Evolutionary conservation across 148 eudicot species (phyloP), one percentile per base, ranked within the genome.

Genomic region (Polygonum maritimum): DNA sequence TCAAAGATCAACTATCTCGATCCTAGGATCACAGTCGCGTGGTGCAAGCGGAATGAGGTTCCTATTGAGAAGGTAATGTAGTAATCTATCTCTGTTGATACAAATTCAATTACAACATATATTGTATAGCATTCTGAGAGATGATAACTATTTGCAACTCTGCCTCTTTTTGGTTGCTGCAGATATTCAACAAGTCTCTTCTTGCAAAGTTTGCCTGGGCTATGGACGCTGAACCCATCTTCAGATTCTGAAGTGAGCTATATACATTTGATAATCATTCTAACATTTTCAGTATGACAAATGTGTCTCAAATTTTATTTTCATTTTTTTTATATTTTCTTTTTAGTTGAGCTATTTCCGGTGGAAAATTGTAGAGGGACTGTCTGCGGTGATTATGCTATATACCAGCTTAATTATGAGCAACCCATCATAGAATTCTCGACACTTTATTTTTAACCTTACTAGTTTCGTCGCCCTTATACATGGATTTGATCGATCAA

Each of bases 11-110:
- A 95, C 79, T 95, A 92, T 74, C 91, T 88, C 71, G 99, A 95
- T 79, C 99, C 99, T 14, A 86, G 98, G 79, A 95, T 95, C 74
- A 88, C 98, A 18, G 99, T 95, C 72, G 99, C 99, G 49, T 95
- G 99, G 99, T 95, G 99, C 85, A 95, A 95, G 82, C 83, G 99
- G 78, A 84, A 86, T 15, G 99, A 95, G 81, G 99, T 95, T 80
- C 99, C 99, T 52, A 92, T 95, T 48, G 99, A 95, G 78, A 95
- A 95, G 92, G 99, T 95, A 78, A 82, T 26, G 31, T 26, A 69
- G 7, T 4, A 36, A 58, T 58, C 26, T 4, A 2, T 65, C 41
- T 65, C 35, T 60, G 69, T 60, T 38, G 12, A 31, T 65, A 26
- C 31, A 26, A 26, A 26, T 26, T 26, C 31, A 26, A 26, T 1